Conservation (phyloP, 371 early-diverging fungal species). For the Cokeromyces recurvatus region DNA sequence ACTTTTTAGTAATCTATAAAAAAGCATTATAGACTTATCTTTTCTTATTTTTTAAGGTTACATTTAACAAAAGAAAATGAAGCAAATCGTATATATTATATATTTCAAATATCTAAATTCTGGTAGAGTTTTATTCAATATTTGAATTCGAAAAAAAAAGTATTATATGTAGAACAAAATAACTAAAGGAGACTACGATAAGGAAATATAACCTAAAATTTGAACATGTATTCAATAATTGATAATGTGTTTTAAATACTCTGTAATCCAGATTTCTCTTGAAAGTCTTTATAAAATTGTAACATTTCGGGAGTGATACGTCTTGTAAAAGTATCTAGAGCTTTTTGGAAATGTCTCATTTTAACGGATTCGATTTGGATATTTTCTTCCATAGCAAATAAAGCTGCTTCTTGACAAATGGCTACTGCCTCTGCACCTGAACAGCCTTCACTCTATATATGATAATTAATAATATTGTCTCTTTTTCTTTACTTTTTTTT, state of each 20-base stretch:
- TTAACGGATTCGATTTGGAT: constrained; percentile 57
- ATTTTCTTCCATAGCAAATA: constrained; percentile 88
- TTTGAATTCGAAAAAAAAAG: no score
- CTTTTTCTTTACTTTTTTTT: not conserved
- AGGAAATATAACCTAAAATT: no score
- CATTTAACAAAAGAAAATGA: no score
- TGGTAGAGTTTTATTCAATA: no score
- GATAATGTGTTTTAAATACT: constrained; percentile 36
- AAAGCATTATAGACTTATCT: no score
- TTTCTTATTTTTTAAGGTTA: no score
- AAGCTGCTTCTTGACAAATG: constrained; percentile 92
- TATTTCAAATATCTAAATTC: no score
- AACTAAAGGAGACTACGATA: no score
- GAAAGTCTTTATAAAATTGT: constrained; percentile 77
- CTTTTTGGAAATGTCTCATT: constrained; percentile 66
- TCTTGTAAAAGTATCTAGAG: constrained; percentile 55
- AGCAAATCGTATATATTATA: no score
- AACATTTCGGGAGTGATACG: constrained; percentile 93
- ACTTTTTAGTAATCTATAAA: no score
- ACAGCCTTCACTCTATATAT: constrained; percentile 74
- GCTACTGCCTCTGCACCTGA: constrained; percentile 95
- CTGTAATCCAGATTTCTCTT: constrained; percentile 49
- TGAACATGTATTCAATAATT: no score
- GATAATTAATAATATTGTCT: not conserved
- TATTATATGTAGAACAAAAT: no score